Percentiles rank a stretch among this genome's conserved stretches.
phyloP scores from a whole-genome alignment of 2,329 filamentous ascomycete genomes.

The Fusarium verticillioides region DNA sequence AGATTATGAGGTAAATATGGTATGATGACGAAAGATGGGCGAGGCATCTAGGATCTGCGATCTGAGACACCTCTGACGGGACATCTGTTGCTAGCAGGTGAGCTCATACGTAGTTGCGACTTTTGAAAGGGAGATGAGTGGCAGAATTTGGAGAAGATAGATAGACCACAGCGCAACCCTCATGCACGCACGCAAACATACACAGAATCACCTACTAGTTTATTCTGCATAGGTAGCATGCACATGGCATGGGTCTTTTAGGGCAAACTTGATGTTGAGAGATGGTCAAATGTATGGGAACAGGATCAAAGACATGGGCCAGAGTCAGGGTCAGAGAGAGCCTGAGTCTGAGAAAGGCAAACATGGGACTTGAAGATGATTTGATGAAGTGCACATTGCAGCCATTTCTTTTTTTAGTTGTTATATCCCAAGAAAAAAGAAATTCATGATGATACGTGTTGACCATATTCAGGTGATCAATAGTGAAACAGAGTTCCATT shows the following conservation, averaged over 20 bases:
- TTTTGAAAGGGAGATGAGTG: slow-evolving; percentile 18
- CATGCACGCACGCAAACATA: slow-evolving; percentile 19
- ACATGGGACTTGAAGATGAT: slow-evolving; percentile 19
- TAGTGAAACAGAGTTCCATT: background rate
- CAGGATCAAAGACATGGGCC: slow-evolving; percentile 10
- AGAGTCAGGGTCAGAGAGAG: background rate
- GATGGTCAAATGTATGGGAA: slow-evolving; percentile 20
- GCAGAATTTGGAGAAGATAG: slow-evolving; percentile 33
- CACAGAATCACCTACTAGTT: slow-evolving; percentile 21
- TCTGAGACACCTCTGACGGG: background rate
- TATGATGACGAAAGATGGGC: background rate
- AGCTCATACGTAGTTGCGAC: slow-evolving; percentile 9
- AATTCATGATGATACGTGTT: slow-evolving; percentile 16
- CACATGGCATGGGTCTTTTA: slow-evolving; percentile 14
- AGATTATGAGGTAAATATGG: slow-evolving; percentile 77
- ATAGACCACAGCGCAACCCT: slow-evolving; percentile 35
- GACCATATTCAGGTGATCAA: background rate
- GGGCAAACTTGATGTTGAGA: slow-evolving; percentile 15
- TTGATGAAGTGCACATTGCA: slow-evolving; percentile 34
- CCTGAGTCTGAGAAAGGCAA: background rate
- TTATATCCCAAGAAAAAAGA: slow-evolving; percentile 36
- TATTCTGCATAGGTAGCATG: slow-evolving; percentile 20
- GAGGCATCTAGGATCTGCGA: slow-evolving; percentile 21
- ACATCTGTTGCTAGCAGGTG: slow-evolving; percentile 1
- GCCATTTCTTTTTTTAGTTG: slow-evolving; percentile 33